A percentile compares a stretch with the other conserved stretches of the same genome.
phyloP scores from a whole-genome alignment of 1,284 basidiomycete species.

The Marasmius fiardii region DNA sequence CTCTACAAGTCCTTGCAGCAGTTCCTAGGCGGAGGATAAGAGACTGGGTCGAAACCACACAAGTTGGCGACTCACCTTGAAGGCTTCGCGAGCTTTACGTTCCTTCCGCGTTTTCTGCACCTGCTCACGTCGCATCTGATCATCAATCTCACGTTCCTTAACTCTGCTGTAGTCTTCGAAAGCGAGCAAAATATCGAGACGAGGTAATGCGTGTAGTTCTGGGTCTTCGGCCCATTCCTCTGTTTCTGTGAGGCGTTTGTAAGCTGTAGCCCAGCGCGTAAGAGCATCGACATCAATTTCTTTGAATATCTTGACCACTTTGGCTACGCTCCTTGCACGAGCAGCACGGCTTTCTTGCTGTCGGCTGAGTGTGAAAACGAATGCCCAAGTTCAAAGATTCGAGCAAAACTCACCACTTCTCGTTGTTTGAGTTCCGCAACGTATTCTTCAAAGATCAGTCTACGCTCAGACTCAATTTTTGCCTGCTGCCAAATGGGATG shows the following conservation, averaged over 20 bases:
- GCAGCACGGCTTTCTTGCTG: constrained; percentile 77
- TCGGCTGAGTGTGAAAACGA: neutral
- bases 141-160: constrained; percentile 85
- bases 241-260: constrained; percentile 71
- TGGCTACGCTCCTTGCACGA: constrained; percentile 71
- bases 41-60: neutral
- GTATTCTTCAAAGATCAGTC: constrained; percentile 87
- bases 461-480: constrained; percentile 79
- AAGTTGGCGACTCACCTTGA: constrained; percentile 55
- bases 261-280: constrained; percentile 85
- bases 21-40: constrained; percentile 35
- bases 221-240: constrained; percentile 74
- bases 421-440: constrained; percentile 78
- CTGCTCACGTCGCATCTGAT: constrained; percentile 71
- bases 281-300: constrained; percentile 83
- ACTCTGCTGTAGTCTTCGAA: constrained; percentile 91
- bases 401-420: constrained; percentile 65
- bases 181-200: constrained; percentile 84
- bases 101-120: constrained; percentile 83
- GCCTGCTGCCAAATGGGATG: constrained; percentile 88
- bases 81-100: constrained; percentile 85
- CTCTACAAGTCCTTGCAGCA: constrained; percentile 69
- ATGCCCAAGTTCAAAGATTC: constrained; percentile 1
- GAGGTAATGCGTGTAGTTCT: constrained; percentile 78
- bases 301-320: constrained; percentile 79